Evolutionary conservation across 2,329 filamentous ascomycete genomes (phyloP), one percentile per base, ranked within the genome.

Genomic region (Onygenales sp.): DNA sequence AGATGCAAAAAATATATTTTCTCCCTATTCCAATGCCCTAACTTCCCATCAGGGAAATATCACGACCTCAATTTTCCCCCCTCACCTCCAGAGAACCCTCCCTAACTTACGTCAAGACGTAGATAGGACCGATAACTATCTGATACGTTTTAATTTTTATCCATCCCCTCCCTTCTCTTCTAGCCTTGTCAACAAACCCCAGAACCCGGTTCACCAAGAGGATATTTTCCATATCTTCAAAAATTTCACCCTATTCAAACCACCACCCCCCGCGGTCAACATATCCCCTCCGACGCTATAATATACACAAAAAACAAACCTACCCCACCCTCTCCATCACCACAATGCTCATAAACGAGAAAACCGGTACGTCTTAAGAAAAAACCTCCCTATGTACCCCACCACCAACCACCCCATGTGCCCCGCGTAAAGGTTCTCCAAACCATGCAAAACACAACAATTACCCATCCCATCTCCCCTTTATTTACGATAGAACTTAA

Each of bases 261-360:
- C 21, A 5, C 21, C 5, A 27, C 21, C 21, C 21, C 21, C 21
- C 21, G 21, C 21, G 21, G 21, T 27, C 21, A 27, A 5, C 21
- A 27, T 27, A 27, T 27, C 4, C 21, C 21, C 21, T 27, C 21
- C 21, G 3, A 27, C 21, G 21, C 21, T 27, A 27, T 27, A 27
- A 27, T 27, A 27, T 27, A 48, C 13, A n/a, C 27, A 8, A 34
- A 17, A 39, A 39, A 37, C 17, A 17, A 10, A 36, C 7, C 11
- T n/a, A 31, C n/a, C 7, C 21, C 14, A 7, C 32, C 40, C 40
- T 14, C 2, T 27, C 32, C 6, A 13, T 17, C 11, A 14, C 39
- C 21, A 56, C 32, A 52, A 69, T 69, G 67, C 57, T 67, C 27
- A 58, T 69, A 32, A 69, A 69, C 56, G 58, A 65, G 51, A 54